These are phyloP conservation scores for Leucocoprinus gongylophorus DNA, from an alignment of 1,284 basidiomycete genomes.

Conservation along the genomic window DNA sequence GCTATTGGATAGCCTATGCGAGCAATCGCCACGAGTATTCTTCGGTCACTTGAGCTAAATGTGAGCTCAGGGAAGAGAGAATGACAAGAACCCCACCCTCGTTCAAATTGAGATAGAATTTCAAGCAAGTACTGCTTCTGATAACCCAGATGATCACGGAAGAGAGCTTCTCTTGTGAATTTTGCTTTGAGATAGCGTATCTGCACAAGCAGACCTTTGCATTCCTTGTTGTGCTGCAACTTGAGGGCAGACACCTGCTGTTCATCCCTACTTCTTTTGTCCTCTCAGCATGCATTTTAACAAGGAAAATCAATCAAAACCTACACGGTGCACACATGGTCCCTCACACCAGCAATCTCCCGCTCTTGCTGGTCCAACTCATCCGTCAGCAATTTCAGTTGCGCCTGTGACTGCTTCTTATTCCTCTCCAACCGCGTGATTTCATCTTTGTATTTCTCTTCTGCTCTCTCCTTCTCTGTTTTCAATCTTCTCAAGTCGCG, in stretches of 20 bases:
- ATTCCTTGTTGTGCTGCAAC: conserved; percentile 72
- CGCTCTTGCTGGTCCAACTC: conserved; percentile 56
- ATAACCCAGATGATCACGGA: conserved; percentile 74
- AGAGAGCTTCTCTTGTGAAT: conserved; percentile 77
- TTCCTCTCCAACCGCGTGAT: conserved; percentile 45
- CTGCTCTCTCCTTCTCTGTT: conserved; percentile 57
- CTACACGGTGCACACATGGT: conserved; percentile 52
- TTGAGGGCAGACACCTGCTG: conserved; percentile 49
- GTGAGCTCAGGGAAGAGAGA: conserved; percentile 6
- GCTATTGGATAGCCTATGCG: conserved; percentile 61
- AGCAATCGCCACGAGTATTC: conserved; percentile 72
- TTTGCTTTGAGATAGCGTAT: conserved; percentile 91
- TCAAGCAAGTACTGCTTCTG: conserved; percentile 82
- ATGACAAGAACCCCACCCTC: conserved; percentile 44
- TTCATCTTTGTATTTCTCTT: conserved; percentile 48
- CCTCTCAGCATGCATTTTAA: background rate
- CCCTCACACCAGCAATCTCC: conserved; percentile 38
- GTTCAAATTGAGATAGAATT: conserved; percentile 59
- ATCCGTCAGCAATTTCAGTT: conserved; percentile 60
- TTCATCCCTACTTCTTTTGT: conserved; percentile 38
- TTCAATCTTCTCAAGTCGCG: conserved; percentile 64
- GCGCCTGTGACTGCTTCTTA: conserved; percentile 57
- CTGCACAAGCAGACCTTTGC: conserved; percentile 82
- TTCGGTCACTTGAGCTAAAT: conserved; percentile 53
- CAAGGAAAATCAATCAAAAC: conserved; percentile 24